Evolutionary conservation across 441 rosid genomes (phyloP).

Genomic region (Brassica hybrid): DNA sequence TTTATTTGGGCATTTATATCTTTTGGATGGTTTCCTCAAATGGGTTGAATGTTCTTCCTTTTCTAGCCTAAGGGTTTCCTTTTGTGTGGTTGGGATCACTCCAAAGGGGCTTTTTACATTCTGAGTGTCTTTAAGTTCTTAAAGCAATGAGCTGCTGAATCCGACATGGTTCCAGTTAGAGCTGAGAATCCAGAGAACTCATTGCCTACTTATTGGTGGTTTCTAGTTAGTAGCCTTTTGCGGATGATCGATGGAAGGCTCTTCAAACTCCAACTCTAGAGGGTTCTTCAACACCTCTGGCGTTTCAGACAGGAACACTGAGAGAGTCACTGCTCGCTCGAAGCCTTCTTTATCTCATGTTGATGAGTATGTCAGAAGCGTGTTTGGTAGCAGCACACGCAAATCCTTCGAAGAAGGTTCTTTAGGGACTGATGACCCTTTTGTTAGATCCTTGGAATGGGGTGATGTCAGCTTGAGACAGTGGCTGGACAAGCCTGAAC

Average conservation of each 20-base stretch:
- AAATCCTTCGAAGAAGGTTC: too few species aligned
- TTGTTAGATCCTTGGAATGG: constrained; percentile 63
- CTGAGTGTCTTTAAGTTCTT: constrained; percentile 23
- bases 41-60: constrained; percentile 16
- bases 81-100: constrained; percentile 32
- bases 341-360: constrained; percentile 51
- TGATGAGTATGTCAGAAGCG: too few species aligned
- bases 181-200: constrained; percentile 50
- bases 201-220: constrained; percentile 46
- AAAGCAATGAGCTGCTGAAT: constrained; percentile 52
- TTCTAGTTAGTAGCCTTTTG: constrained; percentile 53
- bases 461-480: constrained; percentile 89
- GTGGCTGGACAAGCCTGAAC: constrained; percentile 83
- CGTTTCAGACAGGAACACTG: constrained; percentile 63
- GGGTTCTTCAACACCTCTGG: constrained; percentile 57
- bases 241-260: constrained; percentile 79
- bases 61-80: too few species aligned
- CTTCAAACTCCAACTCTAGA: constrained; percentile 76
- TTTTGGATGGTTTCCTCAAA: constrained; percentile 19
- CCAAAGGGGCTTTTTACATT: constrained; percentile 24
- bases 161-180: constrained; percentile 55
- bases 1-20: neutral
- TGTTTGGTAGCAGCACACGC: too few species aligned
- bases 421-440: constrained; percentile 53
- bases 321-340: constrained; percentile 35